phyloP scores from a whole-genome alignment of 1,284 basidiomycete species.

The Tylopilus sp. region DNA sequence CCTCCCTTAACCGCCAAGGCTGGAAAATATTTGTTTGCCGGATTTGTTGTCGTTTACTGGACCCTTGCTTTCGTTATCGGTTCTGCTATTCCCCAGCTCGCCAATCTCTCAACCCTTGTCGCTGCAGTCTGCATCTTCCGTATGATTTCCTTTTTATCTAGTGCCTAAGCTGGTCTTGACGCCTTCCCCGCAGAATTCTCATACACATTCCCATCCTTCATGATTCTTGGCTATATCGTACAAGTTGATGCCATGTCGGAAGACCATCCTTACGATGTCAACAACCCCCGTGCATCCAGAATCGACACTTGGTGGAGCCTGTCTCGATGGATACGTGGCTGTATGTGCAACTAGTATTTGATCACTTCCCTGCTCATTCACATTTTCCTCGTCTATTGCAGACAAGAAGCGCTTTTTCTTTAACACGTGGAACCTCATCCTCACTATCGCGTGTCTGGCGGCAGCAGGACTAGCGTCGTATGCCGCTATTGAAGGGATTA shows the following conservation, averaged over 20 bases:
- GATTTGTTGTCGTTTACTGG: conserved; percentile 59
- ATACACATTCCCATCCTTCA: conserved; percentile 71
- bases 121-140: conserved; percentile 70
- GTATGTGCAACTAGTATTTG: conserved; percentile 29
- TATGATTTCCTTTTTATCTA: conserved; percentile 16
- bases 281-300: conserved; percentile 38
- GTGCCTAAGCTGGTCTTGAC: conserved; percentile 31
- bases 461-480: conserved; percentile 48
- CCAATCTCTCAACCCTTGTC: conserved; percentile 63
- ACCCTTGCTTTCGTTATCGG: conserved; percentile 69
- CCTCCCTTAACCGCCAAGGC: conserved; percentile 58
- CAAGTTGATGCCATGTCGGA: conserved; percentile 56
- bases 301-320: conserved; percentile 35
- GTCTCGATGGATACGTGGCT: conserved; percentile 41
- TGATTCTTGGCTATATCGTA: conserved; percentile 61
- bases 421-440: conserved; percentile 48
- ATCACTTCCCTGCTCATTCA: background rate
- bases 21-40: conserved; percentile 60
- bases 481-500: conserved; percentile 37
- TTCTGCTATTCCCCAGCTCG: conserved; percentile 70
- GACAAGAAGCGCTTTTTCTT: conserved; percentile 32
- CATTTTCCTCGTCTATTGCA: conserved; percentile 9
- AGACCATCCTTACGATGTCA: conserved; percentile 49
- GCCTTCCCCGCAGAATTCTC: conserved; percentile 54
- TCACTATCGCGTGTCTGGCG: conserved; percentile 47